Percentiles rank a stretch among this genome's conserved stretches.
phyloP scores from a whole-genome alignment of 768 basidiomycete species.

The Tephrocybe sp. region DNA sequence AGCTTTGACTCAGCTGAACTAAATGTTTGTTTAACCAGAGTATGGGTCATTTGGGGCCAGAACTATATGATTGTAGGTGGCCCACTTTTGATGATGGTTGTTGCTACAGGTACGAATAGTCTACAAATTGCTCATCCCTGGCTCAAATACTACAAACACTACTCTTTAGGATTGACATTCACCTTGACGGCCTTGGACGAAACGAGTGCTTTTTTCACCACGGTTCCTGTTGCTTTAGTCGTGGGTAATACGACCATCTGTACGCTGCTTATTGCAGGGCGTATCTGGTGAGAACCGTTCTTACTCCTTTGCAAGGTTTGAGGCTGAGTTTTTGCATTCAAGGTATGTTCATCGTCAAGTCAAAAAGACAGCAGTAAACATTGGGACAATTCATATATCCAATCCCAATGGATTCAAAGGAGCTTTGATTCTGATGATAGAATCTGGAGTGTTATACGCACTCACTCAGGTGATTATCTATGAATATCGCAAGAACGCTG shows the following conservation, averaged over 20 bases:
- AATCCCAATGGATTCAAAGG: not conserved
- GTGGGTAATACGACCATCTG: constrained; percentile 10
- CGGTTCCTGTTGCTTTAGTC: constrained; percentile 5
- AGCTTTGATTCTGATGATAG: constrained; percentile 5
- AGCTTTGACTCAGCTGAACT: not conserved
- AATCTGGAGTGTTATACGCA: constrained; percentile 10
- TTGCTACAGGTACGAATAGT: constrained; percentile 2
- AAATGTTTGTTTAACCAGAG: not conserved
- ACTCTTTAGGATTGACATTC: constrained; percentile 1
- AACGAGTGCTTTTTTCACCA: constrained; percentile 1
- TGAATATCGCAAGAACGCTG: not conserved
- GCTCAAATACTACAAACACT: not conserved
- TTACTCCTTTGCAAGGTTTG: not conserved
- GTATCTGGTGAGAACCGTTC: constrained; percentile 5
- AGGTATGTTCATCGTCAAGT: constrained; percentile 6
- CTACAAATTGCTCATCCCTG: not conserved
- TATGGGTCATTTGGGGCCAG: constrained; percentile 12
- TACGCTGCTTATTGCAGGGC: constrained; percentile 9
- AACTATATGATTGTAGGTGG: constrained; percentile 6
- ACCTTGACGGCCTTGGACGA: constrained; percentile 1
- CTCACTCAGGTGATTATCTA: constrained; percentile 1
- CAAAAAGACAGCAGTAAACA: not conserved
- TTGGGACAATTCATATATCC: not conserved
- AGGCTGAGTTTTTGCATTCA: not conserved
- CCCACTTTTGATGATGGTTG: constrained; percentile 4